Percentiles rank a stretch among this genome's conserved stretches.
These are phyloP conservation scores for Beverwykella pulmonaria DNA, from an alignment of 495 filamentous ascomycete species.

Conservation along the genomic window DNA sequence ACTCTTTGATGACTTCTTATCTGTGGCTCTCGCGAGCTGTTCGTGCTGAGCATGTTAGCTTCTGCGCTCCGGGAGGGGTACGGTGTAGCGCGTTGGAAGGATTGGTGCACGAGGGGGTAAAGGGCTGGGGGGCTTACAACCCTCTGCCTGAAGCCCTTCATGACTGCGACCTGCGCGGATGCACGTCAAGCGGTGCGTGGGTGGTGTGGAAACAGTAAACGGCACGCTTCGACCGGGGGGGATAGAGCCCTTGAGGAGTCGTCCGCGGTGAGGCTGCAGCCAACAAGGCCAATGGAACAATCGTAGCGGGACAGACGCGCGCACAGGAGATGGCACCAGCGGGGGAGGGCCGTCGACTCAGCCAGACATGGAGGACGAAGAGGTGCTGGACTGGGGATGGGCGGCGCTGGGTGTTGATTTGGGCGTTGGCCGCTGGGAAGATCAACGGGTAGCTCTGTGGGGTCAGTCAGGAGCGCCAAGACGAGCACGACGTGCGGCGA, in stretches of 20 bases:
- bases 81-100: not conserved
- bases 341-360: conserved; percentile 18
- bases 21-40: conserved; percentile 94
- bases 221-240: conserved; percentile 15
- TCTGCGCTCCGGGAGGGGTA: not conserved
- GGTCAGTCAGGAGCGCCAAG: not conserved
- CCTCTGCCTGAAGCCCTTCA: conserved; percentile 98
- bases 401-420: conserved; percentile 1
- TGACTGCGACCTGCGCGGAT: conserved; percentile 46
- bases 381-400: conserved; percentile 1
- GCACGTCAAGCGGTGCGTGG: conserved; percentile 18
- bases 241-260: not conserved
- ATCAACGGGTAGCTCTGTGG: conserved; percentile 11
- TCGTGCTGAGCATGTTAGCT: conserved; percentile 60
- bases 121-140: conserved; percentile 70
- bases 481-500: conserved; percentile 4
- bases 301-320: not conserved
- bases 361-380: conserved; percentile 28
- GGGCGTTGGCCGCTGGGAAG: not conserved
- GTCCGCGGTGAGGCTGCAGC: conserved; percentile 10
- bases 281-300: conserved; percentile 2
- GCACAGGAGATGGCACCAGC: not conserved
- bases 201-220: conserved; percentile 11
- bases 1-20: conserved; percentile 79
- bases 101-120: conserved; percentile 13